Percentiles rank a stretch among this genome's conserved stretches.
Evolutionary conservation across 371 early-diverging fungal genomes (phyloP).

Genomic region (Entomophthora muscae): DNA sequence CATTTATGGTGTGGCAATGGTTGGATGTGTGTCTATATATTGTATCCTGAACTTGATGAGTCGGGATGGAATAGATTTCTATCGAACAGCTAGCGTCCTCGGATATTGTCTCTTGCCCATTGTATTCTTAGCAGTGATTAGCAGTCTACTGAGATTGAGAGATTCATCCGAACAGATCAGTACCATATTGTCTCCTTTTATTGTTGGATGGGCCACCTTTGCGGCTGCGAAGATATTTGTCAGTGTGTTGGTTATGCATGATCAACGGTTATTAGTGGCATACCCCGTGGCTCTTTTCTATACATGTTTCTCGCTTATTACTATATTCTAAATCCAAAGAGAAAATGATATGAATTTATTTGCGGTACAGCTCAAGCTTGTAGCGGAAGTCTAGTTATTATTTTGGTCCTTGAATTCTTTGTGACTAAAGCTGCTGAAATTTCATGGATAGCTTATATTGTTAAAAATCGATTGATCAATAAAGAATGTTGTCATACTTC

Average conservation of each 20-base stretch:
- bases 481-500: too few relatives aligned
- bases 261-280: constrained; percentile 86
- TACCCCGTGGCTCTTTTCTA: constrained; percentile 92
- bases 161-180: constrained; percentile 10
- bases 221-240: constrained; percentile 92
- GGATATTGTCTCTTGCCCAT: constrained; percentile 94
- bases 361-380: too few relatives aligned
- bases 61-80: constrained; percentile 66
- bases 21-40: constrained; percentile 78
- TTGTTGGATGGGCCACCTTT: constrained; percentile 86
- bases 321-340: constrained; percentile 46
- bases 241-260: constrained; percentile 74
- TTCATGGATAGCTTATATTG: too few relatives aligned
- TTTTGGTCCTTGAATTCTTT: too few relatives aligned
- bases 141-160: constrained; percentile 24
- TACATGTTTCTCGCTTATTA: constrained; percentile 84
- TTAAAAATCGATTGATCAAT: too few relatives aligned
- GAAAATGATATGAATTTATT: too few relatives aligned
- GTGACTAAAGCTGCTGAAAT: too few relatives aligned
- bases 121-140: constrained; percentile 61
- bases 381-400: too few relatives aligned
- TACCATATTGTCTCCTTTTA: constrained; percentile 29
- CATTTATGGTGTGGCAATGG: constrained; percentile 84
- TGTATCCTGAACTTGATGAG: constrained; percentile 87
- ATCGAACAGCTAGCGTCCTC: constrained; percentile 81